Evolutionary conservation across 331 rosid genomes (phyloP).

Genomic region (Quercus lobata): DNA sequence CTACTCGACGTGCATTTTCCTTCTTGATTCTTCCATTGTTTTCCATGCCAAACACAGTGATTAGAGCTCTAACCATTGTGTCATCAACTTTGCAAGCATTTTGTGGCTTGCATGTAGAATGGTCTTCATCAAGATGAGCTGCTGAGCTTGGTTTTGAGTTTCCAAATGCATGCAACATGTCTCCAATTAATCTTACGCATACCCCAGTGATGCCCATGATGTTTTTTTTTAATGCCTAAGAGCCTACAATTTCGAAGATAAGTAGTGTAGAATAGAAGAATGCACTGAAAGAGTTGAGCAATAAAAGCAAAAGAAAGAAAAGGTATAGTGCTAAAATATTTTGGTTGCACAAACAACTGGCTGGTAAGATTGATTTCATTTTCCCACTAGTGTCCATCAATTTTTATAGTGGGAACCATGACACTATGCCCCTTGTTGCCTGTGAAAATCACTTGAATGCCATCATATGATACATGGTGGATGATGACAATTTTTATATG

Average conservation of each 20-base stretch:
- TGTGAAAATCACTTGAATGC: constrained; percentile 28
- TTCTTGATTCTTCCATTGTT: constrained; percentile 75
- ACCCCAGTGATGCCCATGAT: constrained; percentile 61
- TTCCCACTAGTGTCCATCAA: not conserved
- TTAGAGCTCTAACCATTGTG: constrained; percentile 54
- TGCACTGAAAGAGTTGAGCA: not conserved
- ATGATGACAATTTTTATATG: constrained; percentile 20
- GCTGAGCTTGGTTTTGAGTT: constrained; percentile 20
- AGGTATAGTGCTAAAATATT: not conserved
- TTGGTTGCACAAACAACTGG: not conserved
- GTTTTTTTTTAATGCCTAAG: too few species aligned
- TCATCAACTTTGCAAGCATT: constrained; percentile 34
- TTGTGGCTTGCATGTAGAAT: constrained; percentile 7
- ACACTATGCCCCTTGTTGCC: constrained; percentile 23
- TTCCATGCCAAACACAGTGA: constrained; percentile 87
- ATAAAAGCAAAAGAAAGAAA: not conserved
- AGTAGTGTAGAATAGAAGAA: not conserved
- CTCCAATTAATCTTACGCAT: constrained; percentile 58
- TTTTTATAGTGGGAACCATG: constrained; percentile 36
- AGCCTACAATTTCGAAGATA: not conserved
- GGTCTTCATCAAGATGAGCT: constrained; percentile 12
- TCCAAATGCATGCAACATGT: constrained; percentile 48
- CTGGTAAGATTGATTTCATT: not conserved
- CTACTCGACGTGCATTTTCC: constrained; percentile 63
- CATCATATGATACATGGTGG: constrained; percentile 16